phyloP scores from a whole-genome alignment of 192 early-diverging fungal genomes.

The Coemansia sp. region DNA sequence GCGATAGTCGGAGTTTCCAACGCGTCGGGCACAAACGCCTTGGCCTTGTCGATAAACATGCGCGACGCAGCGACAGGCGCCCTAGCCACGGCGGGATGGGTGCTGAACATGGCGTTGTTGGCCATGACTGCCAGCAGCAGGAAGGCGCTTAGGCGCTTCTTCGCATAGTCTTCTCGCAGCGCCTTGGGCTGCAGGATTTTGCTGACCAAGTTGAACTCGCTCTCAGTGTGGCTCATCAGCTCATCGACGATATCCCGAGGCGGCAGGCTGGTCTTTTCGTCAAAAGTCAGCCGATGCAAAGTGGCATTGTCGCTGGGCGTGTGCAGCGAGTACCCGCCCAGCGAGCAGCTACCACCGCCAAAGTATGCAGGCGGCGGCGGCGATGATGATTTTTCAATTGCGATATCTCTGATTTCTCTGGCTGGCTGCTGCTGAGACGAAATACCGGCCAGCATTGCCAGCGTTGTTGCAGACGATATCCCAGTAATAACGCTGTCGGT shows the following conservation, averaged over 20 bases:
- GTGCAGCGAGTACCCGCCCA: slow-evolving; percentile 13
- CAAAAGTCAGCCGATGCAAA: slow-evolving; percentile 21
- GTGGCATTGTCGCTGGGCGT: slow-evolving; percentile 1
- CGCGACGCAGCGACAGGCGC: slow-evolving; percentile 23
- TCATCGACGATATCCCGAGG: slow-evolving; percentile 38
- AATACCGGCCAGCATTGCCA: slow-evolving; percentile 31
- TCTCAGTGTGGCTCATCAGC: slow-evolving; percentile 30
- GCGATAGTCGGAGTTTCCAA: slow-evolving; percentile 30
- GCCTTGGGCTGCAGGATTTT: slow-evolving; percentile 44
- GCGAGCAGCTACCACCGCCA: background rate
- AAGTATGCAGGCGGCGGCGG: slow-evolving; percentile 7
- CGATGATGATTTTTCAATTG: background rate
- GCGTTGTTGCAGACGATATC: slow-evolving; percentile 5
- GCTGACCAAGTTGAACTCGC: slow-evolving; percentile 45
- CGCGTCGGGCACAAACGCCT: slow-evolving; percentile 34
- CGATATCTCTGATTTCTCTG: slow-evolving; percentile 1
- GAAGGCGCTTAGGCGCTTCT: slow-evolving; percentile 21
- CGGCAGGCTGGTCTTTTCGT: slow-evolving; percentile 28
- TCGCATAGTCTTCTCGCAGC: slow-evolving; percentile 19
- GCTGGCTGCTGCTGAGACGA: slow-evolving; percentile 18
- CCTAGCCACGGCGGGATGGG: slow-evolving; percentile 20
- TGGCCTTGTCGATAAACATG: slow-evolving; percentile 35
- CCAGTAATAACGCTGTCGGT: background rate
- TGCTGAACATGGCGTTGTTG: slow-evolving; percentile 46
- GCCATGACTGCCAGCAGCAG: slow-evolving; percentile 41